A percentile compares a stretch with the other conserved stretches of the same genome.
Evolutionary conservation across 306 rosid species (phyloP).

Genomic region (Oxytropis ochrocephala): DNA sequence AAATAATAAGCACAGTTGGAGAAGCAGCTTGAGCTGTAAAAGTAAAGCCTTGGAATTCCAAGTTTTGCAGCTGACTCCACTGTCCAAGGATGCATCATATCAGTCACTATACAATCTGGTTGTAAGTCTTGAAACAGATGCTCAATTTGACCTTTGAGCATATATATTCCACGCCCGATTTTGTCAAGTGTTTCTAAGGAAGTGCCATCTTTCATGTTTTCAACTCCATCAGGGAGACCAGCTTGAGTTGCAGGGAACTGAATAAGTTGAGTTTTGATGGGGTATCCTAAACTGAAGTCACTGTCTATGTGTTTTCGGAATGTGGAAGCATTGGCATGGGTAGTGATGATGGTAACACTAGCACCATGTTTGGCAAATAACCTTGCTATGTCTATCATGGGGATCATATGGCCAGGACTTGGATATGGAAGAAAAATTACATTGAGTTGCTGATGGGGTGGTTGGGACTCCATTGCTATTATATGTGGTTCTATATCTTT

Average conservation of each 20-base stretch:
- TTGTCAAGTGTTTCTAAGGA: background rate
- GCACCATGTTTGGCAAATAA: slow-evolving; percentile 26
- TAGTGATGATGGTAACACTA: slow-evolving; percentile 21
- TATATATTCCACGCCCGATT: background rate
- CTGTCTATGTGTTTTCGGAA: slow-evolving; percentile 19
- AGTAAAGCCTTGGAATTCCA: slow-evolving; percentile 19
- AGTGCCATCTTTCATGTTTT: slow-evolving; percentile 14
- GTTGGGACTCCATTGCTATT: slow-evolving; percentile 5
- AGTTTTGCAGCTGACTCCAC: slow-evolving; percentile 20
- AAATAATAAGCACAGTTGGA: background rate
- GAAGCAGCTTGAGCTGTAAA: slow-evolving; percentile 25
- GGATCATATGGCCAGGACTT: slow-evolving; percentile 27
- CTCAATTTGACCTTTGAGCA: slow-evolving; percentile 15
- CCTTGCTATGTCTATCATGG: slow-evolving; percentile 24
- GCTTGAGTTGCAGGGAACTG: slow-evolving; percentile 16
- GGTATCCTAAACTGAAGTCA: slow-evolving; percentile 12
- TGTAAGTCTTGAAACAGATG: background rate
- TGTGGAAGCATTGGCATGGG: slow-evolving; percentile 14
- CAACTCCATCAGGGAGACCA: slow-evolving; percentile 23
- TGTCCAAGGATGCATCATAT: slow-evolving; percentile 20
- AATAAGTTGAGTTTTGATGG: slow-evolving; percentile 9
- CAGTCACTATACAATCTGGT: slow-evolving; percentile 17
- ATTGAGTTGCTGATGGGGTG: background rate
- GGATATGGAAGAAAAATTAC: slow-evolving; percentile 20
- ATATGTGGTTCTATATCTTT: background rate